Conservation (phyloP, 192 early-diverging fungal species). For the Podochytrium sp. region DNA sequence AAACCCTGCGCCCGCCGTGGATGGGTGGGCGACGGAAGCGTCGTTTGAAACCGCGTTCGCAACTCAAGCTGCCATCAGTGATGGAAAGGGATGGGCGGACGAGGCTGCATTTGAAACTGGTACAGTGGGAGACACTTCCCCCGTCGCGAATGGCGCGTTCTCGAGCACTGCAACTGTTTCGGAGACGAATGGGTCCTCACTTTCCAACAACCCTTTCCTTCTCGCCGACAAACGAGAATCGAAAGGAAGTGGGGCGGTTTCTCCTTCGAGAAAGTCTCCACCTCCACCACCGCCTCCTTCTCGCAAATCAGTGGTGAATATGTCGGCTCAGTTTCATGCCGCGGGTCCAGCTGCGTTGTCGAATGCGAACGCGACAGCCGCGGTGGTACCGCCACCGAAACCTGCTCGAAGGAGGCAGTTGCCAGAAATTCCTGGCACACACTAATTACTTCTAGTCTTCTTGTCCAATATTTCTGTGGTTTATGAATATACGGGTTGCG, state of each 20-base stretch:
- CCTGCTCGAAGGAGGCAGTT: conserved; percentile 1
- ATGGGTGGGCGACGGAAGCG: conserved; percentile 16
- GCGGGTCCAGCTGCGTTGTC: neutral
- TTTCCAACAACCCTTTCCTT: neutral
- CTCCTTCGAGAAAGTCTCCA: neutral
- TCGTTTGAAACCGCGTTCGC: conserved; percentile 13
- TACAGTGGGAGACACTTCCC: neutral
- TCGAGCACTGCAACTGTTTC: neutral
- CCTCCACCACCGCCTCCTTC: conserved; percentile 4
- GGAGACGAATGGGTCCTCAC: neutral
- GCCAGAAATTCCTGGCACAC: neutral
- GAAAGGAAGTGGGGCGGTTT: neutral
- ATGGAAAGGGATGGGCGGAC: neutral
- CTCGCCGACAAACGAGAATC: conserved; percentile 3
- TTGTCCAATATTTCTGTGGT: too few relatives aligned
- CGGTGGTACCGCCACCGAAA: neutral
- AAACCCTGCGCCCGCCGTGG: neutral
- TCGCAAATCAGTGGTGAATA: neutral
- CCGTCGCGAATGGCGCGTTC: neutral
- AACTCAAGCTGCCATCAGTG: neutral
- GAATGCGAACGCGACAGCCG: neutral
- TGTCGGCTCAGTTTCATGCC: neutral
- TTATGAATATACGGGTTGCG: too few relatives aligned
- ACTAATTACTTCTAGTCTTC: too few relatives aligned
- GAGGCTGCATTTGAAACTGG: neutral